Evolutionary conservation across 2,329 filamentous ascomycete species (phyloP), one percentile per base, ranked within the genome.

Genomic region (Penicillium sp.): DNA sequence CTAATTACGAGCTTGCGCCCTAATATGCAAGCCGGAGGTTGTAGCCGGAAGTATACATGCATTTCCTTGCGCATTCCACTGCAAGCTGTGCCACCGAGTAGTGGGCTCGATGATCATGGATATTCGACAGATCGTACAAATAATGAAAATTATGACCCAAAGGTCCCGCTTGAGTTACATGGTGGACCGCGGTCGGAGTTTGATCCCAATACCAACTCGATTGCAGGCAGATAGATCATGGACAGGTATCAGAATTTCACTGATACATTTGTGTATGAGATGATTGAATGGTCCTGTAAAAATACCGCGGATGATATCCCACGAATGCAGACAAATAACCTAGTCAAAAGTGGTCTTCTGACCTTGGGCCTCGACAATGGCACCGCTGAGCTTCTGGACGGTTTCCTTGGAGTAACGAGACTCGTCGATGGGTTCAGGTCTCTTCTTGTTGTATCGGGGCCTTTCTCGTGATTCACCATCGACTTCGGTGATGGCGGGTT

Each of bases 291-390:
- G 16, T 26, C 35, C 7, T 16, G 22, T 47, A 25, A 16, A 26
- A 26, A 31, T 26, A 43, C 50, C 25, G 33, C 37, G 17, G 16
- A 49, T 49, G 30, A 49, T 33, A 22, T 16, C 33, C 42, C 42
- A 28, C 25, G 28, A 33, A 17, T 14, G 10, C 5, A 31, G 7
- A 41, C 26, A 10, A 41, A 16, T 12, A 35, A 22, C 49, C 68
- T 60, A 88, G 67, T 92, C 90, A 75, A 96, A 95, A 0, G 85
- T 90, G 55, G 84, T 85, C 80, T 94, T 96, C 75, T 87, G 91
- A 53, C 92, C 92, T 61, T 87, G 82, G 8, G 83, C 81, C 73
- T 89, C 86, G 22, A 94, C 89, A 70, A 94, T 90, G 8, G 86
- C 88, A 56, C 89, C 90, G 41, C 87, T 92, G 62, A 91, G 82